Evolutionary conservation across 768 basidiomycete species (phyloP).

Genomic region (Termitomyces sp.): DNA sequence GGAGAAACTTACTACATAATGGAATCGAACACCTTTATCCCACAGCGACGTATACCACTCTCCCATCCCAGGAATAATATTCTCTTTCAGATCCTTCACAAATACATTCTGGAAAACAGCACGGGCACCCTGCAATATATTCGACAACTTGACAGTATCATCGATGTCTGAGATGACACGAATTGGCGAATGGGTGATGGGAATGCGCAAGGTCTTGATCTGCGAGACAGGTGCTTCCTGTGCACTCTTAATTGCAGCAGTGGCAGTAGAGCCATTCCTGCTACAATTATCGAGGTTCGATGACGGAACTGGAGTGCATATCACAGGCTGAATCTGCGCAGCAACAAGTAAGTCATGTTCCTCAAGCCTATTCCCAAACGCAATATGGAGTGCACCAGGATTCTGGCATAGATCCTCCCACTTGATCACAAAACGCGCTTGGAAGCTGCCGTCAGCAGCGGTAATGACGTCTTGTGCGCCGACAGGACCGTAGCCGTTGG

Average conservation of each 20-base stretch:
- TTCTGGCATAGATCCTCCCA: slow-evolving; percentile 70
- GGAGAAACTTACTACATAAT: slow-evolving; percentile 73
- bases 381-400: slow-evolving; percentile 50
- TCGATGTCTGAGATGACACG: slow-evolving; percentile 92
- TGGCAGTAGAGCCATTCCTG: background rate
- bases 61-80: slow-evolving; percentile 77
- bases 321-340: slow-evolving; percentile 45
- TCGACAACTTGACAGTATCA: slow-evolving; percentile 83
- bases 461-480: slow-evolving; percentile 49
- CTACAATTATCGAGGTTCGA: background rate
- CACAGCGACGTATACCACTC: slow-evolving; percentile 73
- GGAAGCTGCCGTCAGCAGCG: slow-evolving; percentile 68
- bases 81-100: slow-evolving; percentile 75
- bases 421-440: slow-evolving; percentile 50
- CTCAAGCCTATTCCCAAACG: slow-evolving; percentile 44
- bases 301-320: slow-evolving; percentile 7
- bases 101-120: slow-evolving; percentile 90
- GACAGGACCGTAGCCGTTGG: slow-evolving; percentile 39
- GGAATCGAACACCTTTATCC: slow-evolving; percentile 69
- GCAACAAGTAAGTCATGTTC: slow-evolving; percentile 54
- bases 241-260: background rate
- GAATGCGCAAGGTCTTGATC: slow-evolving; percentile 31
- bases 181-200: slow-evolving; percentile 58
- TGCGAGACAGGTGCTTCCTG: background rate
- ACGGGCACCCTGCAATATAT: slow-evolving; percentile 74